A percentile compares a stretch with the other conserved stretches of the same genome.
Evolutionary conservation across 208 protist genomes (phyloP).

Genomic region (Acanthamoeba royreba): DNA sequence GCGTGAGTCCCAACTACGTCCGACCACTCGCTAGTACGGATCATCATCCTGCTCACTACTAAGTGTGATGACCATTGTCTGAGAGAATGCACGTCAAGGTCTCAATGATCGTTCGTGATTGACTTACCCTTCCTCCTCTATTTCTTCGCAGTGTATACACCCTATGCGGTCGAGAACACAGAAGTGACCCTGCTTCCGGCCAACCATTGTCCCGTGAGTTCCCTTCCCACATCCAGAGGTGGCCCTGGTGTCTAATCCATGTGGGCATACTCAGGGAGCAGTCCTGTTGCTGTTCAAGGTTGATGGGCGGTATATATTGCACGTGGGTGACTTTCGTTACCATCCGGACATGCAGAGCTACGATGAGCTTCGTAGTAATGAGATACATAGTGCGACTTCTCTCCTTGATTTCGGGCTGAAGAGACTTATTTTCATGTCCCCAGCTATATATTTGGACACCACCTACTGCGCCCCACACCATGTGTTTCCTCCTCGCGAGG

Average conservation of each 20-base stretch:
- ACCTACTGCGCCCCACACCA: constrained; percentile 53
- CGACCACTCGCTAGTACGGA: neutral
- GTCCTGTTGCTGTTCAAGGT: neutral
- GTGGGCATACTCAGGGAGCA: neutral
- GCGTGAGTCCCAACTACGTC: neutral
- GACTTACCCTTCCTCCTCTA: neutral
- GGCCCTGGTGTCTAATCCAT: neutral
- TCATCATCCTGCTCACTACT: neutral
- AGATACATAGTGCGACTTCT: neutral
- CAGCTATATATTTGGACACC: constrained; percentile 55
- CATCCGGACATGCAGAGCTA: constrained; percentile 14
- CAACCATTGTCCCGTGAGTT: constrained; percentile 17
- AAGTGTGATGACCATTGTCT: too few species aligned
- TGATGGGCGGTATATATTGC: neutral
- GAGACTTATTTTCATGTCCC: neutral
- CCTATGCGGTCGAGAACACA: neutral
- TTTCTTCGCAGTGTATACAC: neutral
- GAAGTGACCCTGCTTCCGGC: constrained; percentile 18
- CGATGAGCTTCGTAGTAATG: neutral
- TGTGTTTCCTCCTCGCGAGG: constrained; percentile 41
- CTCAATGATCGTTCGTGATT: neutral
- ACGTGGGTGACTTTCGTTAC: neutral
- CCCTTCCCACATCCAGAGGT: neutral
- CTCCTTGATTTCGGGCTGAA: neutral
- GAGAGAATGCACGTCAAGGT: neutral